Percentiles rank a stretch among this genome's conserved stretches.
Evolutionary conservation across 345 rosid species (phyloP).

Genomic region (Lenwebbia sp.): DNA sequence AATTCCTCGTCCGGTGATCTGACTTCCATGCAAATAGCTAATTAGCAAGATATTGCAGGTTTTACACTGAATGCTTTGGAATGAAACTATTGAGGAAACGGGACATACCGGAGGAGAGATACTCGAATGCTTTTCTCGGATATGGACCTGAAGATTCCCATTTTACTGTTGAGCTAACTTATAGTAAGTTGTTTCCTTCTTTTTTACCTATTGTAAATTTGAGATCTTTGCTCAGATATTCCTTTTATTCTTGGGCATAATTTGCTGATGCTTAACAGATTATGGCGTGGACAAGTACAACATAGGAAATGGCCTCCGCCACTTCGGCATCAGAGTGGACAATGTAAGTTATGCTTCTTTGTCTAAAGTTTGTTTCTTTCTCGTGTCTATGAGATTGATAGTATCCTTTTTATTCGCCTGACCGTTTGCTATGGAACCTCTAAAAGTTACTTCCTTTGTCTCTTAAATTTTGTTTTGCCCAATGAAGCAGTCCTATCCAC

Average conservation of each 20-base stretch:
- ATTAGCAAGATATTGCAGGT: constrained; percentile 26
- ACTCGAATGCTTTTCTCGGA: constrained; percentile 94
- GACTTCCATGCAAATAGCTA: neutral
- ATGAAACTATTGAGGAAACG: constrained; percentile 93
- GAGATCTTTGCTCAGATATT: neutral
- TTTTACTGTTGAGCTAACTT: constrained; percentile 84
- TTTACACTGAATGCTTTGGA: constrained; percentile 89
- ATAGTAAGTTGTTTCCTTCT: constrained; percentile 36
- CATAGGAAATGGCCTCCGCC: constrained; percentile 78
- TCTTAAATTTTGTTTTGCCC: neutral
- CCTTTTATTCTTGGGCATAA: neutral
- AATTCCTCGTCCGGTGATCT: neutral
- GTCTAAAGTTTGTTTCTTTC: neutral
- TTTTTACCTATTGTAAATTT: neutral
- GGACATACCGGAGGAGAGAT: constrained; percentile 95
- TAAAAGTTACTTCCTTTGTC: neutral
- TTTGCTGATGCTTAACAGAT: constrained; percentile 31
- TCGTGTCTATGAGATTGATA: neutral
- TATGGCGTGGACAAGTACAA: constrained; percentile 90
- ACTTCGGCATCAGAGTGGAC: constrained; percentile 86
- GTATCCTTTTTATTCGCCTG: neutral
- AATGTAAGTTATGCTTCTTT: constrained; percentile 43
- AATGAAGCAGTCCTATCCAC: neutral
- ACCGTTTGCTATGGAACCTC: neutral
- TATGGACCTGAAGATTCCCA: constrained; percentile 97